Evolutionary conservation across 1,284 basidiomycete genomes (phyloP).

Genomic region (Marasmius tenuissimus): DNA sequence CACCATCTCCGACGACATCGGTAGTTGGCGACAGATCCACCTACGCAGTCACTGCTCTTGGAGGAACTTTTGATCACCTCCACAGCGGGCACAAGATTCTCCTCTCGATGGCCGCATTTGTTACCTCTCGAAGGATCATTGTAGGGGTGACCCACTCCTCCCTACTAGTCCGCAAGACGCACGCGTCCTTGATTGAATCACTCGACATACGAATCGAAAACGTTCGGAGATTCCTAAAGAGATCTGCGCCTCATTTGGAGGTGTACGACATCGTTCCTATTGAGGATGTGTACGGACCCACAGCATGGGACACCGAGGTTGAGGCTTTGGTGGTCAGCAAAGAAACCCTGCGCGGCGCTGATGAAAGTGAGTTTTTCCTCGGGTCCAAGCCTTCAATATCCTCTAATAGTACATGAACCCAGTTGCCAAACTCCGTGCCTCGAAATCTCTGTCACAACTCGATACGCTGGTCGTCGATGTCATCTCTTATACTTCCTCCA

Average conservation of each 20-base stretch:
- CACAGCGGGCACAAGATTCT: slow-evolving; percentile 98
- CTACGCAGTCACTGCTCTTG: slow-evolving; percentile 60
- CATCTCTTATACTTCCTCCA: slow-evolving; percentile 64
- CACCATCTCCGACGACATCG: slow-evolving; percentile 4
- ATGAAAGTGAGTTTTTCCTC: slow-evolving; percentile 53
- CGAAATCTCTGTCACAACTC: slow-evolving; percentile 58
- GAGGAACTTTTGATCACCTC: slow-evolving; percentile 92
- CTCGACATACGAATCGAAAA: slow-evolving; percentile 54
- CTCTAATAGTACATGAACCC: slow-evolving; percentile 1
- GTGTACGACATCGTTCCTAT: slow-evolving; percentile 71
- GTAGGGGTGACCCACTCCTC: slow-evolving; percentile 85
- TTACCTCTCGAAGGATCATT: slow-evolving; percentile 79
- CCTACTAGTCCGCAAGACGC: slow-evolving; percentile 75
- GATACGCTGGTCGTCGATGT: slow-evolving; percentile 83
- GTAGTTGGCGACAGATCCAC: slow-evolving; percentile 23
- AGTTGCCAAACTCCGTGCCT: slow-evolving; percentile 66
- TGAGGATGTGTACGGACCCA: slow-evolving; percentile 86
- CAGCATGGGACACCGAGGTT: slow-evolving; percentile 79
- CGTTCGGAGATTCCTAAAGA: slow-evolving; percentile 63
- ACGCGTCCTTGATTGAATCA: slow-evolving; percentile 71
- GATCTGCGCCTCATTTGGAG: slow-evolving; percentile 64
- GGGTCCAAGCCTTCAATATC: slow-evolving; percentile 2
- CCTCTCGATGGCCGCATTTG: slow-evolving; percentile 87
- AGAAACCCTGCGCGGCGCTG: slow-evolving; percentile 80
- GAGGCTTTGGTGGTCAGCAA: slow-evolving; percentile 86